phyloP scores from a whole-genome alignment of 495 filamentous ascomycete species.

The Glarea lozoyensis region DNA sequence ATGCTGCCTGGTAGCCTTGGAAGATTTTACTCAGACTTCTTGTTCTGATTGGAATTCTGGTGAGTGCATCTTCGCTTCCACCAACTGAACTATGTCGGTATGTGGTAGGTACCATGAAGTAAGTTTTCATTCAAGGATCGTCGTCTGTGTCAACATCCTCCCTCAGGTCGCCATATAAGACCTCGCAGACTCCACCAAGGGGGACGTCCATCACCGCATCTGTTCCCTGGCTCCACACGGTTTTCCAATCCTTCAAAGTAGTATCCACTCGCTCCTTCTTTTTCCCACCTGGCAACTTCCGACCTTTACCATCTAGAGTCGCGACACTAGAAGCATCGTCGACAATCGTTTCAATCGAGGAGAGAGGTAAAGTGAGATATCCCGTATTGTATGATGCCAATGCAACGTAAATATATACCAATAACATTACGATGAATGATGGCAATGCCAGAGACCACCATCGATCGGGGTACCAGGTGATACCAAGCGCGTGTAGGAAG shows the following conservation, averaged over 20 bases:
- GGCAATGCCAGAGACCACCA: constrained; percentile 97
- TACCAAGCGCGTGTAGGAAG: constrained; percentile 85
- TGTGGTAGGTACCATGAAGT: too few species aligned
- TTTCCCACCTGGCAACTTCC: constrained; percentile 32
- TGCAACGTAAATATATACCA: constrained; percentile 91
- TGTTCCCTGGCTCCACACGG: constrained; percentile 82
- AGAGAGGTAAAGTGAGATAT: constrained; percentile 74
- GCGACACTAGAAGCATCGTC: constrained; percentile 85
- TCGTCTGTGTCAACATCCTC: constrained; percentile 23
- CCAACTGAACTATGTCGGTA: too few species aligned
- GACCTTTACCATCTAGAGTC: constrained; percentile 64
- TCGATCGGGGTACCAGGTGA: constrained; percentile 92
- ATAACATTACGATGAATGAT: constrained; percentile 75
- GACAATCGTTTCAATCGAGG: constrained; percentile 79
- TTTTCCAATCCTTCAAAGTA: constrained; percentile 52
- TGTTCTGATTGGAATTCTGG: too few species aligned
- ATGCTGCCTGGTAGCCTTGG: too few species aligned
- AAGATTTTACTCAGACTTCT: too few species aligned
- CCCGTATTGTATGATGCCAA: constrained; percentile 86
- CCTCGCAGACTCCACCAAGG: constrained; percentile 92
- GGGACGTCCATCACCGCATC: constrained; percentile 98
- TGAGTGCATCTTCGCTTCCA: too few species aligned
- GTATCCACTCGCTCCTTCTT: constrained; percentile 16
- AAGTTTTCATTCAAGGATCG: constrained; percentile 6
- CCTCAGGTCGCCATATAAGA: constrained; percentile 57